Conservation (phyloP, 2,329 filamentous ascomycete species). For the Cladosporium austrohemisphaericum region DNA sequence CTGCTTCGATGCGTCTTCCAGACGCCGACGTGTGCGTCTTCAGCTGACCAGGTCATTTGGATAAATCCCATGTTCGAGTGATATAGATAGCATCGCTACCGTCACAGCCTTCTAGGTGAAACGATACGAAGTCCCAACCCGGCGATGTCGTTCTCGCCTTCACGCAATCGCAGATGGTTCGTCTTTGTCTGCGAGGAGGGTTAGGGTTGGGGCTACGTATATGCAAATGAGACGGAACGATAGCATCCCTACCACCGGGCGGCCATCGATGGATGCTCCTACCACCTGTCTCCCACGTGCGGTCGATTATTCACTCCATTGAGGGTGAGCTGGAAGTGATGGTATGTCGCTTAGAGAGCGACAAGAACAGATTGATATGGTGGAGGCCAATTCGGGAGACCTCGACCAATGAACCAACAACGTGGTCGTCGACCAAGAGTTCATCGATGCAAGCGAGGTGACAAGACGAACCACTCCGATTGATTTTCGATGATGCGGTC, state of each 20-base stretch:
- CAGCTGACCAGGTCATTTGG: slow-evolving; percentile 6
- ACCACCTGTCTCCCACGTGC: slow-evolving; percentile 1
- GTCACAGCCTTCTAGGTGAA: neutral
- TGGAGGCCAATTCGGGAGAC: neutral
- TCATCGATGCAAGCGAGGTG: slow-evolving; percentile 10
- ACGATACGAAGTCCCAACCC: neutral
- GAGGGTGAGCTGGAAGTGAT: neutral
- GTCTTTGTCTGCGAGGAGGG: too few species aligned
- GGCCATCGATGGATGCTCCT: neutral
- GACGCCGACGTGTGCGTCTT: neutral
- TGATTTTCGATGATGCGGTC: too few species aligned
- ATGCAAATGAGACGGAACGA: too few species aligned
- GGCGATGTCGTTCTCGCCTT: neutral
- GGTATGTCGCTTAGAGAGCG: neutral
- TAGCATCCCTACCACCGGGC: too few species aligned
- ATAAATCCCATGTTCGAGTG: neutral
- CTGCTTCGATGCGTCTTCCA: slow-evolving; percentile 12
- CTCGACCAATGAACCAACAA: slow-evolving; percentile 7
- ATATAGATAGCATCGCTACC: neutral
- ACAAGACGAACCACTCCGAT: neutral
- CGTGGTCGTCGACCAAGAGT: slow-evolving; percentile 1
- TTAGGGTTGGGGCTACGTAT: neutral
- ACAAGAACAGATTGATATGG: slow-evolving; percentile 3
- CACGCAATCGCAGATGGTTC: too few species aligned
- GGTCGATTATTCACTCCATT: neutral